Conservation (phyloP, 2,329 filamentous ascomycete species). For the Fusarium sp. region DNA sequence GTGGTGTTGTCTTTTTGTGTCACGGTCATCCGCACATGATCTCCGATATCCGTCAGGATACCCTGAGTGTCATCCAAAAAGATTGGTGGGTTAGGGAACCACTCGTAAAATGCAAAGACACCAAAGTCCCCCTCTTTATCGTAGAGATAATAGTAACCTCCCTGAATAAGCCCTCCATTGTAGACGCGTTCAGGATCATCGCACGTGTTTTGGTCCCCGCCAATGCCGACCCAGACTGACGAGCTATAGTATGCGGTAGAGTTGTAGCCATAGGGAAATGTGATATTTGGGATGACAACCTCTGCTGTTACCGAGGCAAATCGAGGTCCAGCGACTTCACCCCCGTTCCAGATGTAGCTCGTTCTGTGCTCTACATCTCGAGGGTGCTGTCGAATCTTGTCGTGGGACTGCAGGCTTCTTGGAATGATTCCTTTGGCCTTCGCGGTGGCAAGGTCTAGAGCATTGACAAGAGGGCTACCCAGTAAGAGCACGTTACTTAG, state of each 20-base stretch:
- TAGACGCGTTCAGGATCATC: neutral
- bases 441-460: neutral
- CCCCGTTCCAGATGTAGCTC: slow-evolving; percentile 11
- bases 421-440: neutral
- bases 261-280: slow-evolving; percentile 21
- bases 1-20: slow-evolving; percentile 15
- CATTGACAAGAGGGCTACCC: neutral
- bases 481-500: neutral
- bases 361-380: neutral
- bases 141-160: slow-evolving; percentile 15
- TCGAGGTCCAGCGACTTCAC: slow-evolving; percentile 2
- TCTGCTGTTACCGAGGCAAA: slow-evolving; percentile 14
- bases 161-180: slow-evolving; percentile 6
- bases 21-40: slow-evolving; percentile 20
- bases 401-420: neutral
- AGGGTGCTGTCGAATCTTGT: neutral
- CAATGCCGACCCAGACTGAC: slow-evolving; percentile 17
- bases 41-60: slow-evolving; percentile 9
- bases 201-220: slow-evolving; percentile 10
- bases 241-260: slow-evolving; percentile 14
- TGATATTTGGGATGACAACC: slow-evolving; percentile 23
- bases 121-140: slow-evolving; percentile 15
- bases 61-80: slow-evolving; percentile 10
- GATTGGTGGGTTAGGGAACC: slow-evolving; percentile 7
- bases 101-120: slow-evolving; percentile 23